Conservation (phyloP, 306 rosid genomes). For the Alnus rubra region DNA sequence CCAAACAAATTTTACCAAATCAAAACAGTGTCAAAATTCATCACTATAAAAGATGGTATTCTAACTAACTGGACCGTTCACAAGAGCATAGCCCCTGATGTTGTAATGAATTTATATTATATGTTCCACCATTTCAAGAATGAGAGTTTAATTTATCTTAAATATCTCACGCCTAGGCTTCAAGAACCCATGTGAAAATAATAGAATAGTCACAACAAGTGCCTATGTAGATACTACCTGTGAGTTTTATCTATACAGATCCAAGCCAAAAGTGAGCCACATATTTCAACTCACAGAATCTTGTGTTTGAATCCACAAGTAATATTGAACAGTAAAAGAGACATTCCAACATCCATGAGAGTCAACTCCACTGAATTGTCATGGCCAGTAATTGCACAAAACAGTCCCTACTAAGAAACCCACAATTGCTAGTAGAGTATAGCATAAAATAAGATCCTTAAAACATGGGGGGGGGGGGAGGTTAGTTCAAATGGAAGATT, state of each 20-base stretch:
- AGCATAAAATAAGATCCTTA: too few species aligned
- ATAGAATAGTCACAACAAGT: too few species aligned
- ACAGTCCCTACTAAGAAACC: not conserved
- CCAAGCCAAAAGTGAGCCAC: not conserved
- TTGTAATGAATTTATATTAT: too few species aligned
- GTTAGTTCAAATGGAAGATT: too few species aligned
- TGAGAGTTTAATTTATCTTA: not conserved
- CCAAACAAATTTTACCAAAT: constrained; percentile 39
- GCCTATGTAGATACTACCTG: not conserved
- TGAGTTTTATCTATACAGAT: not conserved
- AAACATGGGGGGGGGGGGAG: too few species aligned
- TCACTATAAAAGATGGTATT: not conserved
- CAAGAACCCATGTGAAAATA: not conserved
- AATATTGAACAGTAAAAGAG: not conserved
- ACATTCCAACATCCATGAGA: too few species aligned
- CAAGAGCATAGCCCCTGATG: too few species aligned
- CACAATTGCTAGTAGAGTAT: too few species aligned
- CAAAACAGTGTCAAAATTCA: constrained; percentile 25
- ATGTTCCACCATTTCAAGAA: too few species aligned
- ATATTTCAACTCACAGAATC: not conserved
- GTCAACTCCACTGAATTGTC: not conserved
- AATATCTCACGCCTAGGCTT: not conserved
- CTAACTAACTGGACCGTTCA: too few species aligned
- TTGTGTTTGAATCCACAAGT: not conserved
- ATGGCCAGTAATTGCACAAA: not conserved